phyloP scores from a whole-genome alignment of 2,329 filamentous ascomycete species.

The Exophiala sp. region DNA sequence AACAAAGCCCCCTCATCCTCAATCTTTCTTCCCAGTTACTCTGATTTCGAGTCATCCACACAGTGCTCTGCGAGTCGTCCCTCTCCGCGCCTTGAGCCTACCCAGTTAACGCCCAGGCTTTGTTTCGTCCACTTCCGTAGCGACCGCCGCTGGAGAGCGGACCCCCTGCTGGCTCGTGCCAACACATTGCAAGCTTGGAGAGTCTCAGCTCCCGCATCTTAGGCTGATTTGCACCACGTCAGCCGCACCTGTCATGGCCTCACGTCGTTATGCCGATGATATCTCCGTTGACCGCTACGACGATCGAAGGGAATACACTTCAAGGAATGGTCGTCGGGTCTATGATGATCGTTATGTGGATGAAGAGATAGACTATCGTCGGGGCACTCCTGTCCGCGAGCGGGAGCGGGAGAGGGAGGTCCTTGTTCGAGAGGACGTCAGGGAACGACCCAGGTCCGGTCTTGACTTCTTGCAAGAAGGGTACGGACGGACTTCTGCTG shows the following conservation, averaged over 20 bases:
- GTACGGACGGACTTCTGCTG: slow-evolving; percentile 32
- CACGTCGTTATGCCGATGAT: slow-evolving; percentile 39
- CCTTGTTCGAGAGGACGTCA: slow-evolving; percentile 22
- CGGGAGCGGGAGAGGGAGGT: slow-evolving; percentile 39
- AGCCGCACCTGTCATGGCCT: slow-evolving; percentile 34
- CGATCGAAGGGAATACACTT: slow-evolving; percentile 45
- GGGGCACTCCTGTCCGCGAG: slow-evolving; percentile 39
- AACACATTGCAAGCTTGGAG: not conserved
- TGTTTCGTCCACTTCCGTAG: not conserved
- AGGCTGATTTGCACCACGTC: slow-evolving; percentile 1
- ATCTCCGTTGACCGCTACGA: slow-evolving; percentile 43
- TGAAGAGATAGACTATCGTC: slow-evolving; percentile 43
- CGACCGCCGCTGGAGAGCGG: not conserved
- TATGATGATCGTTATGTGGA: slow-evolving; percentile 48
- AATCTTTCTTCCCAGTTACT: not conserved
- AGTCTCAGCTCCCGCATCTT: not conserved
- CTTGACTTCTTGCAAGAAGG: slow-evolving; percentile 36
- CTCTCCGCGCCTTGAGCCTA: not conserved
- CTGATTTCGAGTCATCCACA: no score
- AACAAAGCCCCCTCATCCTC: not conserved
- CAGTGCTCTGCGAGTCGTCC: no score
- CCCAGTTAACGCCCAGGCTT: not conserved
- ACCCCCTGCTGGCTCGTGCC: not conserved
- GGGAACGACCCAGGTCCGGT: slow-evolving; percentile 20
- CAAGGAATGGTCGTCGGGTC: slow-evolving; percentile 35